Percentiles rank a stretch among this genome's conserved stretches.
Conservation (phyloP, 805 yeast genomes). For the Saccharomycopsis javanensis region DNA sequence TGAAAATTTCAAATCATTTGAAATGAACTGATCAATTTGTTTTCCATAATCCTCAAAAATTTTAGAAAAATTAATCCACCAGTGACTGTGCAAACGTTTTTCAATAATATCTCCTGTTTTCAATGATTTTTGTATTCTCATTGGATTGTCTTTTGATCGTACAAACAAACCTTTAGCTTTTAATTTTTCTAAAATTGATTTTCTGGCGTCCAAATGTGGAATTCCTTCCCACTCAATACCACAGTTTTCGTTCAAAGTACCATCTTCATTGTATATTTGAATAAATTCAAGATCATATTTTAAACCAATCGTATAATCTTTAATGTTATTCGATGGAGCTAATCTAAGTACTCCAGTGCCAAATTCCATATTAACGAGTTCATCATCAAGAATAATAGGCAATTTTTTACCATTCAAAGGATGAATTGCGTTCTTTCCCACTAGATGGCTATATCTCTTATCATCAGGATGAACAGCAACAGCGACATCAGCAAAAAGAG, state of each 20-base stretch:
- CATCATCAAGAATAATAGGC: slow-evolving; percentile 81
- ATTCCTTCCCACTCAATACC: slow-evolving; percentile 79
- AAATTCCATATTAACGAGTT: slow-evolving; percentile 96
- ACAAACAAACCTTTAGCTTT: slow-evolving; percentile 62
- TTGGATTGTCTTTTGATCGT: slow-evolving; percentile 87
- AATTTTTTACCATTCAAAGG: slow-evolving; percentile 77
- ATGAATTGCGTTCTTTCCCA: slow-evolving; percentile 80
- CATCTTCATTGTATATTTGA: slow-evolving; percentile 87
- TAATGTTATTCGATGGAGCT: slow-evolving; percentile 96
- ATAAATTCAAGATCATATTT: slow-evolving; percentile 81
- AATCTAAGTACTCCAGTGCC: slow-evolving; percentile 99
- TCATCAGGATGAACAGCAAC: slow-evolving; percentile 97
- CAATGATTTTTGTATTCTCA: slow-evolving; percentile 88
- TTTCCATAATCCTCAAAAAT: neutral
- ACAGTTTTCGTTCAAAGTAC: slow-evolving; percentile 80
- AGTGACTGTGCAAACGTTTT: slow-evolving; percentile 94
- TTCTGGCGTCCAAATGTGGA: slow-evolving; percentile 91
- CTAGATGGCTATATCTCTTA: slow-evolving; percentile 82
- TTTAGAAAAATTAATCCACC: slow-evolving; percentile 79
- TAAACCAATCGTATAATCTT: slow-evolving; percentile 93
- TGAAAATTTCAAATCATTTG: neutral
- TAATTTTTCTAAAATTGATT: slow-evolving; percentile 66
- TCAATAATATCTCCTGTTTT: slow-evolving; percentile 96
- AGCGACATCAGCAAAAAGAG: slow-evolving; percentile 95
- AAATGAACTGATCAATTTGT: neutral